A percentile compares a stretch with the other conserved stretches of the same genome.
Conservation (phyloP, 2,329 filamentous ascomycete genomes). For the Tricladium varicosporioides region DNA sequence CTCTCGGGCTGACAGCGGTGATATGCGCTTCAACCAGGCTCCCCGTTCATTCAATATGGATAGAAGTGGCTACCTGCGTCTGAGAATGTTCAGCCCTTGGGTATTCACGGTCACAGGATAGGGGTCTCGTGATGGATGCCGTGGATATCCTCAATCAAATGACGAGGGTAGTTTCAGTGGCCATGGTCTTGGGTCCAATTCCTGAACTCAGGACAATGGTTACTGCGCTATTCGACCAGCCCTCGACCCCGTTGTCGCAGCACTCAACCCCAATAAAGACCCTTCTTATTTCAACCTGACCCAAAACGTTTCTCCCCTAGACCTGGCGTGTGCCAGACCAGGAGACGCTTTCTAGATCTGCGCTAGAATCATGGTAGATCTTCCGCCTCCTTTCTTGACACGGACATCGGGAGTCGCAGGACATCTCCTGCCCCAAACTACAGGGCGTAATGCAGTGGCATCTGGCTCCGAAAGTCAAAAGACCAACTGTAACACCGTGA, state of each 20-base stretch:
- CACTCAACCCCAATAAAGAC: background rate
- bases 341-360: conserved; percentile 7
- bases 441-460: background rate
- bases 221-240: background rate
- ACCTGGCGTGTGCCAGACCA: background rate
- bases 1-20: conserved; percentile 13
- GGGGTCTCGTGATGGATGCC: conserved; percentile 9
- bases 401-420: background rate
- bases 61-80: conserved; percentile 7
- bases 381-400: background rate
- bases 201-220: background rate
- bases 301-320: background rate
- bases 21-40: conserved; percentile 5
- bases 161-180: background rate
- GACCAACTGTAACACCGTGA: background rate
- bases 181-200: background rate
- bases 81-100: background rate
- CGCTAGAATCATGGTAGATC: conserved; percentile 3
- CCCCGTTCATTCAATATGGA: background rate
- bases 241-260: background rate
- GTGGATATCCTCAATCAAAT: conserved; percentile 1
- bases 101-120: background rate
- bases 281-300: background rate
- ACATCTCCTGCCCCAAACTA: background rate
- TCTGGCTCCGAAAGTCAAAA: background rate